Conservation (phyloP, 257 asterid genomes). For the Henckelia pumila region DNA sequence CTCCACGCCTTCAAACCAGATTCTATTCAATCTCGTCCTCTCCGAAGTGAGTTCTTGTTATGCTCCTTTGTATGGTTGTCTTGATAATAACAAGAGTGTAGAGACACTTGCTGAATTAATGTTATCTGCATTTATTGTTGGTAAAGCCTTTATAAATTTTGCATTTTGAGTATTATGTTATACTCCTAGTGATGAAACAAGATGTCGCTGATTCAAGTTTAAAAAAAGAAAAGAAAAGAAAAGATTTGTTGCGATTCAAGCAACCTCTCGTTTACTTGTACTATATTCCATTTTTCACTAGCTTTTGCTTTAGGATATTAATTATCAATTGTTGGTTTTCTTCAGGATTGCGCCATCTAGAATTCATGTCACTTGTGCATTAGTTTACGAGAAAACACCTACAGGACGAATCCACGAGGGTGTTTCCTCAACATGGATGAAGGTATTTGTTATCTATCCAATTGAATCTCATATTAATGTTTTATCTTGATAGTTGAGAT, state of each 20-base stretch:
- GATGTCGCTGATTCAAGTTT: neutral
- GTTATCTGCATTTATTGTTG: neutral
- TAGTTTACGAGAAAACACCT: constrained; percentile 84
- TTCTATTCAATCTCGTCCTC: constrained; percentile 97
- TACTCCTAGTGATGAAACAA: neutral
- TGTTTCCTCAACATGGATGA: constrained; percentile 98
- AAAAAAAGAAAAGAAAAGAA: neutral
- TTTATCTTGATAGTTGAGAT: neutral
- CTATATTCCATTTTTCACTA: neutral
- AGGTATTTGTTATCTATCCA: constrained; percentile 46
- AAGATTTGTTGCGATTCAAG: neutral
- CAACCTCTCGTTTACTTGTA: neutral
- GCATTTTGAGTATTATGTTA: neutral
- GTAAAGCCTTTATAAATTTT: neutral
- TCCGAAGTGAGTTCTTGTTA: constrained; percentile 55
- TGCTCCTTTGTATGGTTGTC: neutral
- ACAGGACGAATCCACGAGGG: constrained; percentile 93
- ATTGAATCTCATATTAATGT: constrained; percentile 14
- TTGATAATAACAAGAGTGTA: neutral
- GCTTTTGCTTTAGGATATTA: constrained; percentile 13
- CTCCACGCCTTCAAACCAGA: constrained; percentile 94
- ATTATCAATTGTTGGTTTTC: constrained; percentile 21
- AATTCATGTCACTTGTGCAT: constrained; percentile 92
- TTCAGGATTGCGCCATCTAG: constrained; percentile 67
- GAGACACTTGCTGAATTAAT: neutral